Conservation (phyloP, 257 asterid genomes). For the Scutellaria galericulata region DNA sequence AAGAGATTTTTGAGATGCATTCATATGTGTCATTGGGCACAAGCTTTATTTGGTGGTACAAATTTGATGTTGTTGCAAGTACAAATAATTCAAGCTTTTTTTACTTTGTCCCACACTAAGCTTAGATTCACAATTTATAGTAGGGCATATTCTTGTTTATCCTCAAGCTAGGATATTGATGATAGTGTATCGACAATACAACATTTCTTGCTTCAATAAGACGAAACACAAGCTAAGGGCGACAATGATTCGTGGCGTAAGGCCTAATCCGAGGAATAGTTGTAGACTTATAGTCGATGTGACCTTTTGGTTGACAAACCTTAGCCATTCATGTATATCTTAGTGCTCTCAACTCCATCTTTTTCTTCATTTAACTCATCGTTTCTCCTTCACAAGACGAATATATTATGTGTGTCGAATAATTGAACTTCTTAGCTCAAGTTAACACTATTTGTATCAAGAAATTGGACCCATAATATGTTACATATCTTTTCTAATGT, state of each 20-base stretch:
- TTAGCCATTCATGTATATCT: constrained; percentile 38
- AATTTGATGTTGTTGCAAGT: constrained; percentile 43
- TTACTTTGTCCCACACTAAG: constrained; percentile 54
- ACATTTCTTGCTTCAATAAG: constrained; percentile 50
- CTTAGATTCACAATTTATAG: constrained; percentile 41
- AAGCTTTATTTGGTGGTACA: constrained; percentile 38
- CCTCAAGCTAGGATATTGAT: constrained; percentile 24
- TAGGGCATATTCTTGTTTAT: constrained; percentile 37
- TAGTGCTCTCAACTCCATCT: constrained; percentile 35
- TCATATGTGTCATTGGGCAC: background rate
- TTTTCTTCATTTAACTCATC: background rate
- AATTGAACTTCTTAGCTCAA: no score
- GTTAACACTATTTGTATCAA: background rate
- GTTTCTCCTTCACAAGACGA: background rate
- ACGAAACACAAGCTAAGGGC: constrained; percentile 41
- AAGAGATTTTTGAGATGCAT: constrained; percentile 28
- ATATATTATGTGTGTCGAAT: no score
- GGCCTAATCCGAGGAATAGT: constrained; percentile 65
- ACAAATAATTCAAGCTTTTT: constrained; percentile 50
- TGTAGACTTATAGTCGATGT: constrained; percentile 41
- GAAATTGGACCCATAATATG: background rate
- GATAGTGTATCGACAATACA: constrained; percentile 44
- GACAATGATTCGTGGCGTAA: constrained; percentile 54
- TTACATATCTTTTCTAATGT: no score
- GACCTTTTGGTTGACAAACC: constrained; percentile 69